Evolutionary conservation across 2,329 filamentous ascomycete genomes (phyloP).

Genomic region (Monilinia polystroma): DNA sequence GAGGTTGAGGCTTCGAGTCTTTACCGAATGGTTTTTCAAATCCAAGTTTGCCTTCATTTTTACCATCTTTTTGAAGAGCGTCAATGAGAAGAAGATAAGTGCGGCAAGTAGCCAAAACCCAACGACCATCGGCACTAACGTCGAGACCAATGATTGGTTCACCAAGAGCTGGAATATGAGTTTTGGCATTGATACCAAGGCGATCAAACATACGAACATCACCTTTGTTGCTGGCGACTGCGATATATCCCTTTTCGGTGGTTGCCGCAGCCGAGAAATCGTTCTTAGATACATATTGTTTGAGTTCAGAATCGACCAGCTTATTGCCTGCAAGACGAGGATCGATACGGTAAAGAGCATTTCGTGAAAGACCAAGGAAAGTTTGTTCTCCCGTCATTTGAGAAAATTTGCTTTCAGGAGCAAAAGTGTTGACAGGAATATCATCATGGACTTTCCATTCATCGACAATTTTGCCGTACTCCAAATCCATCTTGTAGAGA

Average conservation of each 20-base stretch:
- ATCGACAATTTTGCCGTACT: slow-evolving; percentile 96
- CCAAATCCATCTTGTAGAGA: slow-evolving; percentile 94
- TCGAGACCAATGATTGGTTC: slow-evolving; percentile 94
- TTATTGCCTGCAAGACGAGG: slow-evolving; percentile 88
- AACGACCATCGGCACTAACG: slow-evolving; percentile 91
- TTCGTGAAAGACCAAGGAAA: slow-evolving; percentile 88
- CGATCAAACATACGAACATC: slow-evolving; percentile 96
- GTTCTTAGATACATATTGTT: slow-evolving; percentile 96
- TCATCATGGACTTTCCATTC: slow-evolving; percentile 99
- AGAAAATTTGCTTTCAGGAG: slow-evolving; percentile 95
- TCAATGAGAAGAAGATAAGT: slow-evolving; percentile 96
- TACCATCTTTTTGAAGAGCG: slow-evolving; percentile 83
- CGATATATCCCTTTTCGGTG: slow-evolving; percentile 94
- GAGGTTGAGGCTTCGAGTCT: slow-evolving; percentile 88
- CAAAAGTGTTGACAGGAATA: slow-evolving; percentile 87
- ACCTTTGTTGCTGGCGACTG: slow-evolving; percentile 95
- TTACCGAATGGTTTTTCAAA: slow-evolving; percentile 93
- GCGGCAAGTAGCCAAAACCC: slow-evolving; percentile 89
- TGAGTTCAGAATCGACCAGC: slow-evolving; percentile 86
- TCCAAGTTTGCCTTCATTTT: slow-evolving; percentile 96
- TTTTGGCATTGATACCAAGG: slow-evolving; percentile 95
- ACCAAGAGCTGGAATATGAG: slow-evolving; percentile 89
- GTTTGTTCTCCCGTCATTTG: slow-evolving; percentile 96
- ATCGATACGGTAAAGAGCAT: slow-evolving; percentile 90
- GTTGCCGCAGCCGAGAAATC: slow-evolving; percentile 94